Base-by-base conservation (phyloP, 2,329 filamentous ascomycete genomes). In the Hymenoscyphus linearis region DNA sequence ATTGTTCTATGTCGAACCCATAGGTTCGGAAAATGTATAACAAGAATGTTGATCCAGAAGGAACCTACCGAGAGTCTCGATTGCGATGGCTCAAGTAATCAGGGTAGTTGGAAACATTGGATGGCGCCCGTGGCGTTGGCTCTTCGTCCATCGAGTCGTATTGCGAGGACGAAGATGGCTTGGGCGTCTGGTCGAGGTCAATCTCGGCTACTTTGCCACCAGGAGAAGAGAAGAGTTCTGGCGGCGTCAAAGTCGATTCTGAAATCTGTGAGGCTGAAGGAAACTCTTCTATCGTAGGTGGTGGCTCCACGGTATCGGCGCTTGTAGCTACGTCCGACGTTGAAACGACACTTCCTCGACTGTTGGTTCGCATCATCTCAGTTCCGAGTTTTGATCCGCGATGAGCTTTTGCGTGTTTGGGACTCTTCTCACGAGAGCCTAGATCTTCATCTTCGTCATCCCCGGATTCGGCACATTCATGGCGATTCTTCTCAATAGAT, bases 361-460 rank as follows among this genome's bases (percentile, higher is more conserved):
- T 96, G 74, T 96, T 96, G 22, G 93, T 96, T 55, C 93, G 86
- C 91, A 97, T 93, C 93, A 98, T 97, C 74, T 98, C 93, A 56
- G 92, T 95, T 1, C 92, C 92, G 1, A 98, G 83, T 74, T 96
- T 97, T 0, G 92, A 96, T 59, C 88, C 90, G 13, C 89, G 88
- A 26, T 90, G 81, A 40, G 80, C 79, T 16, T 86, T 85, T 62
- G 67, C 56, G 74, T 88, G 75, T 76, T 79, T 63, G 75, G 76
- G 64, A 77, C 79, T 62, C 75, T 74, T 68, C 40, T 72, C 71
- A 55, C 66, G 62, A 3, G 70, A 68, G 7, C 90, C 92, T 4
- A 96, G 81, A 70, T 96, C 93, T 62, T 97, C 93, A 66, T 97
- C 93, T 75, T 97, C 93, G 68, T 97, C 93, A 69, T 97, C 93